Evolutionary conservation across 768 basidiomycete genomes (phyloP), one percentile per base, ranked within the genome.

Genomic region (Cystofilobasidium ferigula): DNA sequence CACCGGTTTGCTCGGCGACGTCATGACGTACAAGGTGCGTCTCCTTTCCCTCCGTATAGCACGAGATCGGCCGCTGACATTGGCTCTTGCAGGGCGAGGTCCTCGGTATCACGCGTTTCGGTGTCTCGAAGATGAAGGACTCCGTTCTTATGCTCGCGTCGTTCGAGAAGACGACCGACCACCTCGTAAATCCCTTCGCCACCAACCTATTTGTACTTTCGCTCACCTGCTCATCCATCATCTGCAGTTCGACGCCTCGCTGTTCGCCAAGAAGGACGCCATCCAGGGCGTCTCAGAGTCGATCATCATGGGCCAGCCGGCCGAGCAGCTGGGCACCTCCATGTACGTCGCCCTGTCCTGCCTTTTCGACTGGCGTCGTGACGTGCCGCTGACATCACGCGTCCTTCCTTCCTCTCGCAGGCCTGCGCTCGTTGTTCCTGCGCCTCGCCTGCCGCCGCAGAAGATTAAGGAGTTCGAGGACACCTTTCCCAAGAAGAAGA

Each of bases 101-200:
- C 0, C 79, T 99, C 60, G 95, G 95, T 53, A 98, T 99, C 76
- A 99, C 95, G 9, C 88, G 95, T 35, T 98, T 98, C 77, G 95
- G 95, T 73, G 94, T 99, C 30, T 89, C 93, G 10, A 97, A 97
- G 79, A 98, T 98, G 91, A 98, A 98, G 77, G 95, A 99, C 69
- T 78, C 77, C 45, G 93, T 97, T 0, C 83, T 99, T 72, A 99
- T 98, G 95, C 80, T 98, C 72, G 95, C 95, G 13, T 95, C 91
- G 30, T 99, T 99, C 76, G 95, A 99, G 78, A 98, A 98, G 80
- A 98, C 95, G 20, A 99, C 95, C 18, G 95, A 99, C 79, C 95
- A 99, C 76, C 78, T 99, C 69, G 76, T 77, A 38, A 64, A 74
- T 73, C 20, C 1, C 53, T 1, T 8, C 34, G n/a, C n/a, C n/a